phyloP scores from a whole-genome alignment of 2,329 filamentous ascomycete genomes.

The Escovopsis sp. region DNA sequence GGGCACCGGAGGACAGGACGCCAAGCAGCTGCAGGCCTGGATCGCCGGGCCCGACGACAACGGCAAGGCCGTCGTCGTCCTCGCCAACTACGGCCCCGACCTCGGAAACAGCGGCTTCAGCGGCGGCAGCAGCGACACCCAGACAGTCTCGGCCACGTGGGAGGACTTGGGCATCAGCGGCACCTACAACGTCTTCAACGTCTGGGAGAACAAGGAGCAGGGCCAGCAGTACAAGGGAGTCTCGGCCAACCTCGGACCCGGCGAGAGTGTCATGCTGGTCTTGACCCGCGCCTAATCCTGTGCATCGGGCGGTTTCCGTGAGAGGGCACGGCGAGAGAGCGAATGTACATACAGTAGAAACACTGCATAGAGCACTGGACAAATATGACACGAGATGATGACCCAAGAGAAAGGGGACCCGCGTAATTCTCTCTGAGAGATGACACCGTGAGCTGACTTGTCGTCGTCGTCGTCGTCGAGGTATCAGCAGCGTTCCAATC shows the following conservation, averaged over 20 bases:
- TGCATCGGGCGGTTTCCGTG: too few relatives aligned
- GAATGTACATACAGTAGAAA: too few relatives aligned
- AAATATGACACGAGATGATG: too few relatives aligned
- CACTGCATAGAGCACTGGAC: too few relatives aligned
- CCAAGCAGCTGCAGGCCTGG: slow-evolving; percentile 10
- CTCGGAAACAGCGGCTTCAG: slow-evolving; percentile 8
- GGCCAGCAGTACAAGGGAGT: slow-evolving; percentile 2
- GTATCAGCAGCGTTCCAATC: too few relatives aligned
- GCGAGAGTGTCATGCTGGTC: slow-evolving; percentile 5
- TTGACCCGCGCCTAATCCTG: slow-evolving; percentile 2
- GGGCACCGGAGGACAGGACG: slow-evolving; percentile 7
- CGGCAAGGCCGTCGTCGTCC: slow-evolving; percentile 7
- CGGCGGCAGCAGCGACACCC: neutral
- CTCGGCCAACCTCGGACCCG: slow-evolving; percentile 3
- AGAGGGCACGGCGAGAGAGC: too few relatives aligned
- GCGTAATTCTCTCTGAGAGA: too few relatives aligned
- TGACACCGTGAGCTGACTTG: too few relatives aligned
- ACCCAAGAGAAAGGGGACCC: too few relatives aligned
- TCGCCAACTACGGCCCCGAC: slow-evolving; percentile 10
- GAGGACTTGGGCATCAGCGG: slow-evolving; percentile 6
- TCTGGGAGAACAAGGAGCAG: slow-evolving; percentile 7
- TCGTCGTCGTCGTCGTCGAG: too few relatives aligned
- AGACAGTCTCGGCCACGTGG: slow-evolving; percentile 8
- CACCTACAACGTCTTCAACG: slow-evolving; percentile 4
- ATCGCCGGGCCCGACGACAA: slow-evolving; percentile 7